Conservation (phyloP, 768 basidiomycete genomes). For the Fistulinella prunicolor region DNA sequence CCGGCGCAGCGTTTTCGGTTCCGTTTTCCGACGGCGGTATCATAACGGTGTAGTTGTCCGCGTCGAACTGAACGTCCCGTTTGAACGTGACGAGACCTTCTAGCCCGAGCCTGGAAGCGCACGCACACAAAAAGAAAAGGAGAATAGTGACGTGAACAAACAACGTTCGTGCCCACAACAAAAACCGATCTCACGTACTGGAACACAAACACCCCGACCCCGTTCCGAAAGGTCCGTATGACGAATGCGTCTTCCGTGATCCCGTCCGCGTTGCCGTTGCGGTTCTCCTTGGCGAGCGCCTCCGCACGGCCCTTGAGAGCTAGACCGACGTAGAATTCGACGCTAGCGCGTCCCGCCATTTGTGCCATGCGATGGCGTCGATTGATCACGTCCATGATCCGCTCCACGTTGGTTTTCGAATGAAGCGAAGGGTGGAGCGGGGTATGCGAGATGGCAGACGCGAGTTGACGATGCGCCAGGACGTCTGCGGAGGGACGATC, state of each 20-base stretch:
- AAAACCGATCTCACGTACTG: conserved; percentile 55
- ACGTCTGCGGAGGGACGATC: conserved; percentile 54
- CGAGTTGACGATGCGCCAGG: conserved; percentile 88
- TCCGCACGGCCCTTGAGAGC: conserved; percentile 72
- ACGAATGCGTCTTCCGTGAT: conserved; percentile 87
- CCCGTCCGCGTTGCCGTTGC: conserved; percentile 21
- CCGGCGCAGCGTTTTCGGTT: conserved; percentile 32
- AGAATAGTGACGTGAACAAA: not conserved
- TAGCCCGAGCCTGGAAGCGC: conserved; percentile 68
- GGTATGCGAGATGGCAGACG: conserved; percentile 82
- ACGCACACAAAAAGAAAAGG: not conserved
- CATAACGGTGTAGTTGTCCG: conserved; percentile 83
- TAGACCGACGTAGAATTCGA: conserved; percentile 96
- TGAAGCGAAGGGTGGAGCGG: conserved; percentile 86
- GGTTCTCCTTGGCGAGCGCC: conserved; percentile 30
- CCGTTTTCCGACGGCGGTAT: conserved; percentile 44
- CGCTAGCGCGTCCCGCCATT: conserved; percentile 94
- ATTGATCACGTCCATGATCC: conserved; percentile 82
- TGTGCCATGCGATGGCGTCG: conserved; percentile 94
- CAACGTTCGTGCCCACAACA: not conserved
- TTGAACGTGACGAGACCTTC: conserved; percentile 96
- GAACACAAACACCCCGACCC: conserved; percentile 93
- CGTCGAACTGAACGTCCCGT: conserved; percentile 82
- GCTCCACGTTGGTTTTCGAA: conserved; percentile 85
- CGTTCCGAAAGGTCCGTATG: conserved; percentile 92